These are phyloP conservation scores for Apium graveolens DNA, from an alignment of 129 eudicot genomes.

Conservation along the genomic window DNA sequence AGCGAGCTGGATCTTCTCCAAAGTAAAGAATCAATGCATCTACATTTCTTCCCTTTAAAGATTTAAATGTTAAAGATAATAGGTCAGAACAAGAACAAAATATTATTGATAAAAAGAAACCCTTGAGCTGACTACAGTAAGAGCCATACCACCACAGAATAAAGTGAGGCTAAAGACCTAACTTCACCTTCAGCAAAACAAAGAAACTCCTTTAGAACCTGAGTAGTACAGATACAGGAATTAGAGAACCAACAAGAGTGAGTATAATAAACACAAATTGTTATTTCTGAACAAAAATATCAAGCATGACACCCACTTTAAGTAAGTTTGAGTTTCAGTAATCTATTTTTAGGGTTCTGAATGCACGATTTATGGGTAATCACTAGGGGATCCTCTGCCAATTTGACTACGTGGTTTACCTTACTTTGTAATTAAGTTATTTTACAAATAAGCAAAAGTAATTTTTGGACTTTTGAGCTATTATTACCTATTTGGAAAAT, in stretches of 20 bases:
- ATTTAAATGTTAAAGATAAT: conserved; percentile 1
- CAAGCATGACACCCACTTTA: background rate
- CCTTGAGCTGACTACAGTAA: background rate
- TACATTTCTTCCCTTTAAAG: conserved; percentile 75
- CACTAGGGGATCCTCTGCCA: background rate
- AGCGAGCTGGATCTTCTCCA: conserved; percentile 90
- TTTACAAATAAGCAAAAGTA: background rate
- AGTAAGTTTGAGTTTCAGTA: background rate
- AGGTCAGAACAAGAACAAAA: background rate
- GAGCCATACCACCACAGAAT: conserved; percentile 68
- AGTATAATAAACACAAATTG: background rate
- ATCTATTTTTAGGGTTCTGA: background rate
- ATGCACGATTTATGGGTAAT: background rate
- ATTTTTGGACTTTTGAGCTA: background rate
- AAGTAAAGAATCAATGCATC: conserved; percentile 77
- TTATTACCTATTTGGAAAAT: no score
- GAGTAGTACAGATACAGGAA: conserved; percentile 12
- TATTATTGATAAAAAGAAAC: background rate
- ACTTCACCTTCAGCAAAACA: conserved; percentile 77
- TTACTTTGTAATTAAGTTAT: background rate
- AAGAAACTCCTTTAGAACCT: conserved; percentile 85
- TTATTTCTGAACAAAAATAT: background rate
- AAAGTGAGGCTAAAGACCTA: conserved; percentile 73
- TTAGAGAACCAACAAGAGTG: background rate
- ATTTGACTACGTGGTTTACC: background rate